These are phyloP conservation scores for Agrocybe pediades DNA, from an alignment of 768 basidiomycete species.

Conservation along the genomic window DNA sequence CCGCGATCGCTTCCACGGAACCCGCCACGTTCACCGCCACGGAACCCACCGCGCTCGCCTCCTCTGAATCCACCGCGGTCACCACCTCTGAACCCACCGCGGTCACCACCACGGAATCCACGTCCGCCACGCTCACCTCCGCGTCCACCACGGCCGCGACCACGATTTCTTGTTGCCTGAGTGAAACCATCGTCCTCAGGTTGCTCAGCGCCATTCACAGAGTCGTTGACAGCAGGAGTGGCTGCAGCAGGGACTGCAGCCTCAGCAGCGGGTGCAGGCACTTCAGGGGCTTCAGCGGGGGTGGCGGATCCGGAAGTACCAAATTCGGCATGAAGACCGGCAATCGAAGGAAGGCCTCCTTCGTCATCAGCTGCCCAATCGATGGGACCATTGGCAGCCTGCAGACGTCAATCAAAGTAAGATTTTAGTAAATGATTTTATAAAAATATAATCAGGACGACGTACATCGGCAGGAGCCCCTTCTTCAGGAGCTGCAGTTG, in stretches of 20 bases:
- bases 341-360: conserved; percentile 75
- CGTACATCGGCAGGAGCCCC: conserved; percentile 20
- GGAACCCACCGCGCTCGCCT: conserved; percentile 28
- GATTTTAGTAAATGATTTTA: not conserved
- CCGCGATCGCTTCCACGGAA: conserved; percentile 25
- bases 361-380: conserved; percentile 89
- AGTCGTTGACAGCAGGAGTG: conserved; percentile 32
- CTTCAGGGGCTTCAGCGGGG: conserved; percentile 41
- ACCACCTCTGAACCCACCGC: conserved; percentile 21
- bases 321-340: conserved; percentile 74
- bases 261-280: not conserved
- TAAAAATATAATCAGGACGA: not conserved
- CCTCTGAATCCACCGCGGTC: conserved; percentile 30
- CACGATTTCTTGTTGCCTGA: conserved; percentile 47
- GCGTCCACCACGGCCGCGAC: conserved; percentile 32
- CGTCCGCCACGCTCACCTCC: conserved; percentile 31
- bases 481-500: conserved; percentile 16
- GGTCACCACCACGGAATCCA: conserved; percentile 35
- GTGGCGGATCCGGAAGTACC: conserved; percentile 74
- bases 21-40: conserved; percentile 40
- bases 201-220: conserved; percentile 21
- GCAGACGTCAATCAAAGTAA: not conserved
- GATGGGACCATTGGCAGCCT: conserved; percentile 40
- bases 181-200: conserved; percentile 69
- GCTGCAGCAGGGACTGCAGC: conserved; percentile 22